Base-by-base conservation (phyloP, 352 stramenopile species). In the Phytophthora kernoviae region DNA sequence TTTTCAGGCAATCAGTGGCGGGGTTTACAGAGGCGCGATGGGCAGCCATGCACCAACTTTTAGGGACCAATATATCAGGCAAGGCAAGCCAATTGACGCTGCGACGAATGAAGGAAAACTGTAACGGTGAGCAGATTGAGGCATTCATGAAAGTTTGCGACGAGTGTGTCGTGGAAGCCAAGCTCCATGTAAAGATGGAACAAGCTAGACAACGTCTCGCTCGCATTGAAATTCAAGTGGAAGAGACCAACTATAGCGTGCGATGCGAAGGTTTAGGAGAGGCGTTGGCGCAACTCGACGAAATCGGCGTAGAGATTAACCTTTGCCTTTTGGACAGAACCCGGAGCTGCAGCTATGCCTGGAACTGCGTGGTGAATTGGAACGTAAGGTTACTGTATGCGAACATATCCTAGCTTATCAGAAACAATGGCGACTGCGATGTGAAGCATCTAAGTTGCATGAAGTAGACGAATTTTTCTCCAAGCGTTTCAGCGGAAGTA, bases 401-500 rank as follows among this genome's bases (percentile, higher is more conserved):
- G 62, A 77, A 14, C 62, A 56, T 4, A 65, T 90, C 17, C 14
- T 67, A 8, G 12, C 10, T 2, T 90, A 88, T 21, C 76, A 90
- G 32, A 53, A 52, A 17, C 37, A 75, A n/a, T 88, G 78, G 77
- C 53, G 67, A 4, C 24, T 74, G 1, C 26, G 79, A 5, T 88
- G 75, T 40, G 68, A 85, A 55, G 54, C 81, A 21, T 70, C 71
- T 3, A 75, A 80, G 33, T 48, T 90, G 0, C 78, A 87, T 37
- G 81, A 90, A 21, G 60, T 84, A 2, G 78, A 90, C 3, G 81
- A 90, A 30, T 88, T 81, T 27, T 81, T 88, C 21, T 68, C 58
- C 0, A 72, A 72, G 22, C 58, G 51, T 14, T 68, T 72, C 11
- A 56, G 46, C 10, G 37, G 48, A 5, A 24, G 39, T 15, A 14